phyloP scores from a whole-genome alignment of 768 basidiomycete genomes.

The Suillus hirtellus region DNA sequence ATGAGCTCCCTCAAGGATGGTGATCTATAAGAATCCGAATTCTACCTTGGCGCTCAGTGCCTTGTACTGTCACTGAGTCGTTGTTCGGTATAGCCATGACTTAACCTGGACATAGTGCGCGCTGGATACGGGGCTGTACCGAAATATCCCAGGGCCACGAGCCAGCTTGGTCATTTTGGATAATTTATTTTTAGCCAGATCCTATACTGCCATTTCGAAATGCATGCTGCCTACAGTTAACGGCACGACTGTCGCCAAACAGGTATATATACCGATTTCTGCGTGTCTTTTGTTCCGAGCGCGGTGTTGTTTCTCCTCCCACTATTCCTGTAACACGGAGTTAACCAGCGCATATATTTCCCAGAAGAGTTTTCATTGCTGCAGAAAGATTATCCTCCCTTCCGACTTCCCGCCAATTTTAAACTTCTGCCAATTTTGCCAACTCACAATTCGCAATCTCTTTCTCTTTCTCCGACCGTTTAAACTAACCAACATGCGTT shows the following conservation, averaged over 20 bases:
- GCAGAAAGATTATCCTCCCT: not conserved
- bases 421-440: conserved; percentile 2
- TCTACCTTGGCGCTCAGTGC: too few relatives aligned
- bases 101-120: not conserved
- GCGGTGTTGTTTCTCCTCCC: conserved; percentile 1
- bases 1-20: too few relatives aligned
- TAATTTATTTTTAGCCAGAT: not conserved
- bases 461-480: not conserved
- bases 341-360: conserved; percentile 2
- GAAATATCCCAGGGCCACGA: not conserved
- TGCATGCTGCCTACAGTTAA: not conserved
- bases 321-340: not conserved
- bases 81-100: too few relatives aligned
- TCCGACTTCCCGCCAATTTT: conserved; percentile 5
- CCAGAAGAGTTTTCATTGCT: not conserved
- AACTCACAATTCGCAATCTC: not conserved
- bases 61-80: too few relatives aligned
- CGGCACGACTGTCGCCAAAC: not conserved
- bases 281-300: not conserved
- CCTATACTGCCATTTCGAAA: not conserved
- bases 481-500: conserved; percentile 16
- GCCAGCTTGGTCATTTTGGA: not conserved
- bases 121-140: not conserved
- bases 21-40: too few relatives aligned
- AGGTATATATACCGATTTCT: conserved; percentile 2